Conservation (phyloP, 768 basidiomycete genomes). For the Vishniacozyma victoriae region DNA sequence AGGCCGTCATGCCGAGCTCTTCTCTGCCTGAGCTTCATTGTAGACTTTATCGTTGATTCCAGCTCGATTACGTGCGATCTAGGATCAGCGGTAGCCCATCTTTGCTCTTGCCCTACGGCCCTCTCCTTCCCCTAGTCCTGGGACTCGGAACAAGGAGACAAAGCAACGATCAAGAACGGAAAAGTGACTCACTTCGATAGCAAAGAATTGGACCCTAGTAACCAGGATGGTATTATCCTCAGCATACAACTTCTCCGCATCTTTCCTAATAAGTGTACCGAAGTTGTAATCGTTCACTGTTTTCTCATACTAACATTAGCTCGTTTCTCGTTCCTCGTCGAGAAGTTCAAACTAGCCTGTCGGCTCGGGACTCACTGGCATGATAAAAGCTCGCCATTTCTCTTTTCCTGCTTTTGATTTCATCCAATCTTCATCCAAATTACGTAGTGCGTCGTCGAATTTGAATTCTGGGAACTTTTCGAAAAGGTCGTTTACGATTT, state of each 20-base stretch:
- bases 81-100: no score
- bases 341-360: background rate
- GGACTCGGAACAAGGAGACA: no score
- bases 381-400: constrained; percentile 83
- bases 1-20: constrained; percentile 46
- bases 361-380: constrained; percentile 36
- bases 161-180: background rate
- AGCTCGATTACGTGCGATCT: constrained; percentile 87
- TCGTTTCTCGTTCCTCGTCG: constrained; percentile 42
- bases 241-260: constrained; percentile 72
- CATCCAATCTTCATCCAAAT: constrained; percentile 85
- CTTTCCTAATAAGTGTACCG: constrained; percentile 82
- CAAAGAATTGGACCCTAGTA: constrained; percentile 70
- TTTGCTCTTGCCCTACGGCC: no score
- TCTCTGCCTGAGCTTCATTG: constrained; percentile 65
- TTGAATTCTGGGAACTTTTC: constrained; percentile 71
- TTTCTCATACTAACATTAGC: constrained; percentile 69
- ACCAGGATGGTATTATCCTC: constrained; percentile 94
- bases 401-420: constrained; percentile 83
- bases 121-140: no score
- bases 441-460: constrained; percentile 49
- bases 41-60: constrained; percentile 85
- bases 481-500: constrained; percentile 74
- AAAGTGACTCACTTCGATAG: constrained; percentile 62
- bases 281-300: constrained; percentile 93